These are phyloP conservation scores for Rhododendron kiyosumense DNA, from an alignment of 148 eudicot species.

Conservation along the genomic window DNA sequence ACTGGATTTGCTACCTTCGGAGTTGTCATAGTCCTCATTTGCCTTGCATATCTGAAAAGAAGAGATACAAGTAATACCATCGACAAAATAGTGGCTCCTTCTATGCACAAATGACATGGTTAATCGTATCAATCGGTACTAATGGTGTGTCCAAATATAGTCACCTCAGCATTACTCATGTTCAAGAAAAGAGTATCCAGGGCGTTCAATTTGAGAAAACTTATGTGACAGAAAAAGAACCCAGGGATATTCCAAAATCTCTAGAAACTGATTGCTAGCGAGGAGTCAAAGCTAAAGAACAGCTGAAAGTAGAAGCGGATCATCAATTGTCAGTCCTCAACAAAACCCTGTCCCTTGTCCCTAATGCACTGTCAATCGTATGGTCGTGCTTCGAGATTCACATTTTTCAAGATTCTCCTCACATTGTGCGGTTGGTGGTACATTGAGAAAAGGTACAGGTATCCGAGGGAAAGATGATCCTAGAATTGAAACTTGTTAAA, in stretches of 20 bases:
- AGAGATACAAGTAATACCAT: background rate
- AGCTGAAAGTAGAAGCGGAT: background rate
- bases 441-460: background rate
- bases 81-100: background rate
- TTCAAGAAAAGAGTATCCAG: background rate
- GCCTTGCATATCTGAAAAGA: slow-evolving; percentile 50
- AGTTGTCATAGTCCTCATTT: slow-evolving; percentile 53
- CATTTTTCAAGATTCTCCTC: background rate
- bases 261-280: background rate
- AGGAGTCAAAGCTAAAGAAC: background rate
- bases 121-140: background rate
- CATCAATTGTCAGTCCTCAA: background rate
- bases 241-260: background rate
- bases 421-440: background rate
- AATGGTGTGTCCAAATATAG: background rate
- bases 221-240: background rate
- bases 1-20: slow-evolving; percentile 25
- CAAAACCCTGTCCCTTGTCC: background rate
- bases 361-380: background rate
- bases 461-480: background rate
- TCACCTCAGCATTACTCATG: background rate
- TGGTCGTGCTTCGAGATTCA: background rate
- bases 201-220: background rate
- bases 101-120: background rate
- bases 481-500: background rate